A percentile compares a stretch with the other conserved stretches of the same genome.
These are phyloP conservation scores for Kluyveromyces wickerhamii DNA, from an alignment of 805 yeast genomes.

Conservation along the genomic window DNA sequence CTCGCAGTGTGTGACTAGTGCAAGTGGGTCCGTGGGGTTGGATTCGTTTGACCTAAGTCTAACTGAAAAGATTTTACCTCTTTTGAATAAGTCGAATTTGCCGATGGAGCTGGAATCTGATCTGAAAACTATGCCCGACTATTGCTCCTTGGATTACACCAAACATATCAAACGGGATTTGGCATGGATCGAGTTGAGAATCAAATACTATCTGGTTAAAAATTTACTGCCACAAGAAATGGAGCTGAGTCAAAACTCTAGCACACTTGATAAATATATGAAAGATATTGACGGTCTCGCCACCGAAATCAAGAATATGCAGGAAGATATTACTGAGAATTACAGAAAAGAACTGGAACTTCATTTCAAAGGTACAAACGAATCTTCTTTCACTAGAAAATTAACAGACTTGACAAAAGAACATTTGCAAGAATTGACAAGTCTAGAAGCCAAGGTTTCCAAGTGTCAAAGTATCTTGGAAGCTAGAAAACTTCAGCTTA, in stretches of 20 bases:
- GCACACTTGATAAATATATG: slow-evolving; percentile 21
- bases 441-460: slow-evolving; percentile 24
- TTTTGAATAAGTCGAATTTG: not conserved
- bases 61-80: not conserved
- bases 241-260: slow-evolving; percentile 22
- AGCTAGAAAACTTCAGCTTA: slow-evolving; percentile 21
- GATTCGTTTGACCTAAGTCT: not conserved
- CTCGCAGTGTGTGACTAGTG: not conserved
- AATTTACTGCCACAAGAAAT: slow-evolving; percentile 22
- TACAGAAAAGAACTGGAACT: slow-evolving; percentile 23
- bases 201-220: slow-evolving; percentile 18
- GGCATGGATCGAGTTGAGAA: slow-evolving; percentile 17
- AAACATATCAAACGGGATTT: slow-evolving; percentile 15
- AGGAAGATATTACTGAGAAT: slow-evolving; percentile 22
- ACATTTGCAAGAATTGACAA: slow-evolving; percentile 20
- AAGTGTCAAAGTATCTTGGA: slow-evolving; percentile 14
- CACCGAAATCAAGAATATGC: slow-evolving; percentile 16
- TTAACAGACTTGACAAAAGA: slow-evolving; percentile 10
- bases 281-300: slow-evolving; percentile 25
- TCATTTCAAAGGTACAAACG: slow-evolving; percentile 23
- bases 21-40: not conserved
- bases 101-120: not conserved
- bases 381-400: slow-evolving; percentile 20
- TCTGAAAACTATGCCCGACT: slow-evolving; percentile 1
- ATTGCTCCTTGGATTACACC: not conserved